phyloP scores from a whole-genome alignment of 805 yeast species.

The Saturnispora gosingensis region DNA sequence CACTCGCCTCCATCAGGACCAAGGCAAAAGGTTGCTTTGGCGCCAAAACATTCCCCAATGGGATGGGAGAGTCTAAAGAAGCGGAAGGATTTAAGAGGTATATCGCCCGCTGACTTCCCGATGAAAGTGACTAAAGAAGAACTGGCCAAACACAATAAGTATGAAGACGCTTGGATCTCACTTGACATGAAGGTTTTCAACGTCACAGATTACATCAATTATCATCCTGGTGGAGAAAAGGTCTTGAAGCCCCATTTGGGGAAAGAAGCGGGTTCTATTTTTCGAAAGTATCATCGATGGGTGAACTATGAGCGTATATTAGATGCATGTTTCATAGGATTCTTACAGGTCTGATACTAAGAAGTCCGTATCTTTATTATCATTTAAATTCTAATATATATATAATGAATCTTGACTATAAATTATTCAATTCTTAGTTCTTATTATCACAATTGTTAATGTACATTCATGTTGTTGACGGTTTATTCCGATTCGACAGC shows the following conservation, averaged over 20 bases:
- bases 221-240: slow-evolving; percentile 89
- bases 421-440: background rate
- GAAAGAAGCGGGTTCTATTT: slow-evolving; percentile 66
- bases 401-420: background rate
- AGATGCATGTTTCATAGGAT: slow-evolving; percentile 70
- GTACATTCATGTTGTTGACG: background rate
- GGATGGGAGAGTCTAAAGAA: slow-evolving; percentile 70
- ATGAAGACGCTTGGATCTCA: slow-evolving; percentile 80
- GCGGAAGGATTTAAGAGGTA: slow-evolving; percentile 45
- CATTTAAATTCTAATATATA: background rate
- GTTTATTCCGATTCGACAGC: background rate
- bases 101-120: slow-evolving; percentile 40
- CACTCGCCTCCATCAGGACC: slow-evolving; percentile 16
- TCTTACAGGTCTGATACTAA: slow-evolving; percentile 18
- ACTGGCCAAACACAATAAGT: slow-evolving; percentile 38
- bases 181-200: slow-evolving; percentile 77
- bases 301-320: slow-evolving; percentile 79
- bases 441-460: background rate
- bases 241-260: slow-evolving; percentile 78
- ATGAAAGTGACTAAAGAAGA: slow-evolving; percentile 48
- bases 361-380: background rate
- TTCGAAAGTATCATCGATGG: slow-evolving; percentile 61
- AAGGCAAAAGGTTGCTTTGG: slow-evolving; percentile 49
- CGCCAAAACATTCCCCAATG: slow-evolving; percentile 77
- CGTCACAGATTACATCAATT: slow-evolving; percentile 71